phyloP scores from a whole-genome alignment of 2,329 filamentous ascomycete species.

The Lasiodiplodia gonubiensis region DNA sequence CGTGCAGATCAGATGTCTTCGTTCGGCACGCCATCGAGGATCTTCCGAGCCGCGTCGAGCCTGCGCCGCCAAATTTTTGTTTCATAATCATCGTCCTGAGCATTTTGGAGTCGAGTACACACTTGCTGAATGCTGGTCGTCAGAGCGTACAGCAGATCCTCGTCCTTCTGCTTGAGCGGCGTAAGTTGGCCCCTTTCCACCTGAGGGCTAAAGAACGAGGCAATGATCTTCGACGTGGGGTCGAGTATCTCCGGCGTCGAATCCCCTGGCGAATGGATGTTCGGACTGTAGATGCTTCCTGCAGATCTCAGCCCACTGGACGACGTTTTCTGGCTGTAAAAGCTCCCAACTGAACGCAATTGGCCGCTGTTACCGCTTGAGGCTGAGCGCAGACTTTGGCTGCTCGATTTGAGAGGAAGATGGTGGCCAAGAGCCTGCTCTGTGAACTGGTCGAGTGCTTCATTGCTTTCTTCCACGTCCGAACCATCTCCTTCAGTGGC shows the following conservation, averaged over 20 bases:
- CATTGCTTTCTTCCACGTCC: constrained; percentile 47
- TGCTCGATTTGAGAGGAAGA: constrained; percentile 18
- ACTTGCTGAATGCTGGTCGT: constrained; percentile 62
- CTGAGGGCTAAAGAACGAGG: constrained; percentile 21
- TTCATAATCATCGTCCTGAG: constrained; percentile 55
- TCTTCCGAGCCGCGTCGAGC: constrained; percentile 74
- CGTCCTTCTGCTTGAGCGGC: constrained; percentile 59
- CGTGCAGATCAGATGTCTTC: constrained; percentile 23
- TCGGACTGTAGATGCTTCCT: constrained; percentile 15
- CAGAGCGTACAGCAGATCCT: constrained; percentile 56
- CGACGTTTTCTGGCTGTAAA: constrained; percentile 14
- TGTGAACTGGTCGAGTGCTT: constrained; percentile 48
- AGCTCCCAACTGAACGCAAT: constrained; percentile 8
- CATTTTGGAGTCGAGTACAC: constrained; percentile 57
- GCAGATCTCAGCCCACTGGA: constrained; percentile 21
- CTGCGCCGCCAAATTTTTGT: constrained; percentile 70
- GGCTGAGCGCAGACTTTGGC: constrained; percentile 6
- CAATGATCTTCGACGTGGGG: constrained; percentile 23
- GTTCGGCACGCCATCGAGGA: constrained; percentile 68
- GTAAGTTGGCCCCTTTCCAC: constrained; percentile 22
- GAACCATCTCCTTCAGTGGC: constrained; percentile 59
- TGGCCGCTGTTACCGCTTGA: neutral
- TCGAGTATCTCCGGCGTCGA: constrained; percentile 13
- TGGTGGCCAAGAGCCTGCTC: constrained; percentile 33
- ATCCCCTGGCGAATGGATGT: neutral